Base-by-base conservation (phyloP, 2,329 filamentous ascomycete genomes). In the Paecilomyces formosus region DNA sequence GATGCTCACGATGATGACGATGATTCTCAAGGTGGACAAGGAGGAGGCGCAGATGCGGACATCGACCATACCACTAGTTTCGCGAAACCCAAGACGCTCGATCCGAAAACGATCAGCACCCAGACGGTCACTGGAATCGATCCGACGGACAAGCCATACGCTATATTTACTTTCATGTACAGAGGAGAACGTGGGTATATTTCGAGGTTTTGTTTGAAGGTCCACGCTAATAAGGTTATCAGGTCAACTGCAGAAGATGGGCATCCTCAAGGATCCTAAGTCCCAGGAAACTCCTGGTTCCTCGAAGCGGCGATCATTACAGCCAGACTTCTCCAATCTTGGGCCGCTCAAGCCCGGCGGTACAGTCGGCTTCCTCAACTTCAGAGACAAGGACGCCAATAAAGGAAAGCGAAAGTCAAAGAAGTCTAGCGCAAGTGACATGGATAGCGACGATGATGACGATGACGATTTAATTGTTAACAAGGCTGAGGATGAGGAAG, bases 121-220 rank as follows among this genome's bases (percentile, higher is more conserved):
- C 94, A 99, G 76, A 99, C 94, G 0, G 94, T 99, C n/a, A 97
- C 94, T 8, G 94, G 93, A 18, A 96, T 97, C 62, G 94, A 99
- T 73, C 90, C 92, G 0, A 92, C 92, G 21, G 93, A 97, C 62
- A 94, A 93, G 75, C 94, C 95, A 3, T 99, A 96, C 76, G 94
- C 94, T 3, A 88, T 90, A 8, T 99, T 99, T 74, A 97, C 95
- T 28, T 99, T 99, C 74, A 91, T 97, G 77, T 99, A 99, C 73
- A 86, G 94, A 61, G 94, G 94, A 72, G 90, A 96, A 72, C 88
- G 93, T 95, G 81, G 80, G 91, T 85, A 49, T 52, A 18, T 39
- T 54, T 56, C 28, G 11, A 53, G 3, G 24, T 59, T 33, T 66
- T 67, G 55, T 26, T 55, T 9, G 9, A 31, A 39, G n/a, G 65